These are phyloP conservation scores for Nakazawaea anatomiae DNA, from an alignment of 805 yeast species.

Conservation along the genomic window DNA sequence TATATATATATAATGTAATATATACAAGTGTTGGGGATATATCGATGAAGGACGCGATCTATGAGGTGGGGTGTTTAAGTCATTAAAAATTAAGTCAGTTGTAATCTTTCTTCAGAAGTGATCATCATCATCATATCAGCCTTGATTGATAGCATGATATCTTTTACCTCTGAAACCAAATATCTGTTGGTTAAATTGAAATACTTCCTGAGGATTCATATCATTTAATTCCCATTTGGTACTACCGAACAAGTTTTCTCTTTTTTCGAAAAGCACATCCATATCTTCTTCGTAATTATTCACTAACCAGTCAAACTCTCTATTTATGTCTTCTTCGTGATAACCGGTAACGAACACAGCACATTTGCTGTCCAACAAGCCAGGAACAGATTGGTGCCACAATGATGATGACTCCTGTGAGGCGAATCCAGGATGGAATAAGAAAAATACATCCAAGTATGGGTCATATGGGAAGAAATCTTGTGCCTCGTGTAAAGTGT, in stretches of 20 bases:
- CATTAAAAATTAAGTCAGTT: background rate
- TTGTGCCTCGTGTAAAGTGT: constrained; percentile 83
- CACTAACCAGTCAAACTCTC: constrained; percentile 69
- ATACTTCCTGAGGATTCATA: constrained; percentile 85
- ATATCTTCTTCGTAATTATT: constrained; percentile 65
- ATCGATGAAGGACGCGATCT: background rate
- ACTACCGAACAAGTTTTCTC: constrained; percentile 70
- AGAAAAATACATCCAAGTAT: constrained; percentile 84
- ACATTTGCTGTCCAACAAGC: constrained; percentile 88
- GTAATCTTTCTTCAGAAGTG: no score
- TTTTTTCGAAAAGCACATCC: constrained; percentile 74
- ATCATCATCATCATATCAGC: constrained; percentile 2
- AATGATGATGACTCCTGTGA: constrained; percentile 72
- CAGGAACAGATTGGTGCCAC: constrained; percentile 85
- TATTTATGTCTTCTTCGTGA: constrained; percentile 63
- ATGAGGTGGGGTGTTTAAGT: no score
- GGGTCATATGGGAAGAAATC: constrained; percentile 99
- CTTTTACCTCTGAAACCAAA: constrained; percentile 96
- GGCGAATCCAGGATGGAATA: constrained; percentile 93
- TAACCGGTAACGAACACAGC: constrained; percentile 87
- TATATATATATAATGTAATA: background rate
- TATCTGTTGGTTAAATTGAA: constrained; percentile 83
- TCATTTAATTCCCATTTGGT: constrained; percentile 96
- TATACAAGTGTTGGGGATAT: background rate
- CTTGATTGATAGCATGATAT: constrained; percentile 68